Evolutionary conservation across 345 rosid genomes (phyloP), one percentile per base, ranked within the genome.

Genomic region (Citrus reticulata): DNA sequence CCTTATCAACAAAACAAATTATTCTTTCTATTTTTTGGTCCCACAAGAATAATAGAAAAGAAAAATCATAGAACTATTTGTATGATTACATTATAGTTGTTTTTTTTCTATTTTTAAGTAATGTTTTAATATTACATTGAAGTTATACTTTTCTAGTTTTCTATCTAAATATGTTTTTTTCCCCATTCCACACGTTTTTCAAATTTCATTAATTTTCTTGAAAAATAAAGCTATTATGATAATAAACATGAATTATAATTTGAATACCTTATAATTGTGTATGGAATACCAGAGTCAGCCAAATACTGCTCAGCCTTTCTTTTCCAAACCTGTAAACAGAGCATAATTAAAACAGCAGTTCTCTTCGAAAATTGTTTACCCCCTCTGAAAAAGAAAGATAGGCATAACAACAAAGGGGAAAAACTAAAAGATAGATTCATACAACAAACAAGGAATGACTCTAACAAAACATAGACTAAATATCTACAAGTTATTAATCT

Each of bases 281-380:
- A 94, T 0, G 99, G 95, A 74, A 96, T 34, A 63, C 98, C 95
- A 34, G 95, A 93, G 78, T 96, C 98, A 55, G 94, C 94, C 91
- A 96, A 87, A 87, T 94, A 96, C 81, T 93, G 98, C 87, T 96
- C 99, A n/a, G 99, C 94, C 81, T 96, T 96, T 87, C 99, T 91
- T 91, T 96, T 96, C 99, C 99, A 96, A 20, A 94, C 87, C 99
- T 91, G 77, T 35, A 63, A 73, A 19, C 40, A 67, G 8, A 20
- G 79, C 25, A 79, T 68, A 32, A 61, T 35, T 51, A 76, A 67
- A 4, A 75, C 69, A 6, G 4, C 17, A 66, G 32, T 10, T 69
- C 19, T 25, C 4, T 1, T n/a, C 10, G 27, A 9, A 57, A 29
- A 22, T 14, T n/a, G 22, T 20, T 72, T 19, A 20, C 40, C 55